Percentiles rank a stretch among this genome's conserved stretches.
These are phyloP conservation scores for Penicillium psychrofluorescens DNA, from an alignment of 495 filamentous ascomycete species.

Conservation along the genomic window DNA sequence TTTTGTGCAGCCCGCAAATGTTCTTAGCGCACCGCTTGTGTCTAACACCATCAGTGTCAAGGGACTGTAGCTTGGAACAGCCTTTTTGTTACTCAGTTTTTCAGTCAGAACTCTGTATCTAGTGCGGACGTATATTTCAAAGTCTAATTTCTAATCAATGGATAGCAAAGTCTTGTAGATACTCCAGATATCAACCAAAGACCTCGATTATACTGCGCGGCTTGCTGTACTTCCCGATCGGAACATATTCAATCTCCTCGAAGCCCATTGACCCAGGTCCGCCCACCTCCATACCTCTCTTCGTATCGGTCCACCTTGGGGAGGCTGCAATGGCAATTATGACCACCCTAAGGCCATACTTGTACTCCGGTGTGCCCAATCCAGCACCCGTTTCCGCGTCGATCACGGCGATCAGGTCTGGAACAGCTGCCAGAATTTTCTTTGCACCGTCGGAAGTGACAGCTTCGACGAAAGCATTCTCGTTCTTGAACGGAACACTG, in stretches of 20 bases:
- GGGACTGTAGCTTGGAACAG: slow-evolving; percentile 7
- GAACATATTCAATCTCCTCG: slow-evolving; percentile 22
- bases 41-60: slow-evolving; percentile 22
- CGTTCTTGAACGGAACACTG: slow-evolving; percentile 53
- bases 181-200: slow-evolving; percentile 9
- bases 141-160: too few species aligned
- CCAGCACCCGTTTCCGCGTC: slow-evolving; percentile 53
- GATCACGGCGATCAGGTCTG: slow-evolving; percentile 54
- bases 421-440: slow-evolving; percentile 48
- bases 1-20: slow-evolving; percentile 19
- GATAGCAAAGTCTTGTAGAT: too few species aligned
- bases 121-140: too few species aligned
- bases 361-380: slow-evolving; percentile 54
- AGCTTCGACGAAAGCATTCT: slow-evolving; percentile 50
- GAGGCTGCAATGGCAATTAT: slow-evolving; percentile 52
- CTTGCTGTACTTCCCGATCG: slow-evolving; percentile 22
- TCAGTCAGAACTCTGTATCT: too few species aligned
- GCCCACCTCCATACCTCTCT: slow-evolving; percentile 22
- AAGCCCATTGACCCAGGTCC: slow-evolving; percentile 26
- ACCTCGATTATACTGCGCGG: slow-evolving; percentile 24
- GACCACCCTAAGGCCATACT: slow-evolving; percentile 50
- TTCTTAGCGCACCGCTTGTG: slow-evolving; percentile 11
- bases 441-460: slow-evolving; percentile 22
- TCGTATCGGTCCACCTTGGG: slow-evolving; percentile 45
- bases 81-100: too few species aligned